These are phyloP conservation scores for Thraustochytrium aureum DNA, from an alignment of 352 stramenopile genomes.

Conservation along the genomic window DNA sequence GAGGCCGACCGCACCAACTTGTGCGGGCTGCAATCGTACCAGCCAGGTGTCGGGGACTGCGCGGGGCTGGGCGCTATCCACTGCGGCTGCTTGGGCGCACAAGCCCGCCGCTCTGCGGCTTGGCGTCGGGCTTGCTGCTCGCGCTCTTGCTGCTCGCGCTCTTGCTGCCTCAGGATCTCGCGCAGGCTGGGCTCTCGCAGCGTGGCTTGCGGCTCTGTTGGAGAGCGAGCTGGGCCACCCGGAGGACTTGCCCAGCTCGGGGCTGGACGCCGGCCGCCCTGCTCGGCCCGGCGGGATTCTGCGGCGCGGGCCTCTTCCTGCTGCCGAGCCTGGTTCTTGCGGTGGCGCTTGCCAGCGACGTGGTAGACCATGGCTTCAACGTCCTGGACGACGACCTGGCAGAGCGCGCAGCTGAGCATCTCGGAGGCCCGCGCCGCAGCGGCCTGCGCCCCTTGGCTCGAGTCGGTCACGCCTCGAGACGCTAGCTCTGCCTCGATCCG, in stretches of 20 bases:
- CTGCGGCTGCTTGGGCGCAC: conserved; percentile 9
- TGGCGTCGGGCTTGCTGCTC: too few species aligned
- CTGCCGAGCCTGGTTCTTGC: background rate
- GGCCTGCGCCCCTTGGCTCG: background rate
- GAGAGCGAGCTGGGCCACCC: too few species aligned
- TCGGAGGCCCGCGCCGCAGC: background rate
- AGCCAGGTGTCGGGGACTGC: background rate
- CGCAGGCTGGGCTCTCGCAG: too few species aligned
- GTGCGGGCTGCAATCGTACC: too few species aligned
- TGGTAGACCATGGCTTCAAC: conserved; percentile 36
- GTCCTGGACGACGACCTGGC: conserved; percentile 23
- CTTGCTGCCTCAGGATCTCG: conserved; percentile 19
- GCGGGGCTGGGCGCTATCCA: background rate
- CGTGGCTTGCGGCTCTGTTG: too few species aligned
- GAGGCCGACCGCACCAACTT: too few species aligned
- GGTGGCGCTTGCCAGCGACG: conserved; percentile 38
- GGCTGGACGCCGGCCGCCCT: background rate
- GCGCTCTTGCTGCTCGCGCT: background rate
- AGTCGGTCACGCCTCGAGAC: background rate
- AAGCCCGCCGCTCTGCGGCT: too few species aligned
- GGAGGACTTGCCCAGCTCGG: too few species aligned
- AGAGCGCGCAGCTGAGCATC: background rate
- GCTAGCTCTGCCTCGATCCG: conserved; percentile 3
- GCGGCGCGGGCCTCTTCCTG: background rate
- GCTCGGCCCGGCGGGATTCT: background rate